phyloP scores from a whole-genome alignment of 805 yeast species.

The Candida fluviatilis region DNA sequence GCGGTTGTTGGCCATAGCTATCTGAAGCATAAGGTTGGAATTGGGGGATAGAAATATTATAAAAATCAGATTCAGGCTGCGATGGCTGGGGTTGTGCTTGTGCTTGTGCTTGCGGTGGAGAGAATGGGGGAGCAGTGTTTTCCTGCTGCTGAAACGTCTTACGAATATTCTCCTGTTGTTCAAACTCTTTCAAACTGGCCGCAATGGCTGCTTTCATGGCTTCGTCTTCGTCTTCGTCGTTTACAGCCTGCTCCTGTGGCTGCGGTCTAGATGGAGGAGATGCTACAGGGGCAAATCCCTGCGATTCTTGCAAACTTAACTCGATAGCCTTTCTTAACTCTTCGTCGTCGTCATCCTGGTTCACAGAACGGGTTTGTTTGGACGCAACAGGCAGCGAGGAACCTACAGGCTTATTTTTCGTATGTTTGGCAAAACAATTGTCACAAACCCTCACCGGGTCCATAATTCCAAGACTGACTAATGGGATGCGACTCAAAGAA shows the following conservation, averaged over 20 bases:
- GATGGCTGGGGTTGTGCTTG: constrained; percentile 9
- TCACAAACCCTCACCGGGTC: constrained; percentile 94
- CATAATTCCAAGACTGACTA: constrained; percentile 81
- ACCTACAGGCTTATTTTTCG: neutral
- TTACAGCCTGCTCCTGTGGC: constrained; percentile 8
- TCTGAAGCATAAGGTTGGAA: constrained; percentile 5
- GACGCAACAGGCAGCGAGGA: neutral
- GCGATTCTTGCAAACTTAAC: constrained; percentile 62
- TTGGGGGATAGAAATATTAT: constrained; percentile 25
- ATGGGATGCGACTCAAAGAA: constrained; percentile 65
- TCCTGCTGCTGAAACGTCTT: constrained; percentile 8
- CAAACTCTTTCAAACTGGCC: constrained; percentile 77
- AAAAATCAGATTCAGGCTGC: constrained; percentile 20
- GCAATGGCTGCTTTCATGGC: constrained; percentile 93
- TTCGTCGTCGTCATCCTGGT: constrained; percentile 45
- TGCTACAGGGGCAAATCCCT: constrained; percentile 12
- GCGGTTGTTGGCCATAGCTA: constrained; percentile 2
- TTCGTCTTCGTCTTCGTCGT: constrained; percentile 53
- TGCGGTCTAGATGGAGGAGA: constrained; percentile 19
- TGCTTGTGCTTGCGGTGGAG: constrained; percentile 10
- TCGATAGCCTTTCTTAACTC: constrained; percentile 76
- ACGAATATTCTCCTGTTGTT: constrained; percentile 25
- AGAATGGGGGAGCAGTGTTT: constrained; percentile 8
- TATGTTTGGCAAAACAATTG: constrained; percentile 51
- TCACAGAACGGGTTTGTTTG: neutral